These are phyloP conservation scores for Eucalyptus fibrosa DNA, from an alignment of 345 rosid species.

Conservation along the genomic window DNA sequence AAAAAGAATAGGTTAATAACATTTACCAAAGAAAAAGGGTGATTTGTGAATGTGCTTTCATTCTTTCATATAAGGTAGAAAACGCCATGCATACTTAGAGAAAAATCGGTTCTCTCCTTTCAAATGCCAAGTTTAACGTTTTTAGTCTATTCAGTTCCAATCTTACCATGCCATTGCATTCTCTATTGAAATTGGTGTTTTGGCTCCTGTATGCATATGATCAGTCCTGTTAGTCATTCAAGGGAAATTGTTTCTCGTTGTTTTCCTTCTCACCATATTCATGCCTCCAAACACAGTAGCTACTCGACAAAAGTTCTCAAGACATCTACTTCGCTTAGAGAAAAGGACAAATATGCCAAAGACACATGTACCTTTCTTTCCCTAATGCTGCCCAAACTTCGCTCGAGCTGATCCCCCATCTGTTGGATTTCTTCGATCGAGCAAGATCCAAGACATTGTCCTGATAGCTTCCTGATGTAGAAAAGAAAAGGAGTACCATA, in stretches of 20 bases:
- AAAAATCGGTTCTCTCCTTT: too few relatives aligned
- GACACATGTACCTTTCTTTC: conserved; percentile 33
- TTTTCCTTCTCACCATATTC: neutral
- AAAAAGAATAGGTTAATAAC: neutral
- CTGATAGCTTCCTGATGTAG: conserved; percentile 34
- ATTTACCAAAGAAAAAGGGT: neutral
- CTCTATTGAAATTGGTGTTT: neutral
- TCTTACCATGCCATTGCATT: neutral
- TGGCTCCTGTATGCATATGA: neutral
- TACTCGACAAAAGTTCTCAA: neutral
- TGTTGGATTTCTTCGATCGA: conserved; percentile 23
- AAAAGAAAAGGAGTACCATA: neutral
- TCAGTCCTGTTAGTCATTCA: neutral
- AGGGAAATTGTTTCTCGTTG: neutral
- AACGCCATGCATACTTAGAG: too few relatives aligned
- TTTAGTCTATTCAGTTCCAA: neutral
- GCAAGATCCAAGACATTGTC: conserved; percentile 29
- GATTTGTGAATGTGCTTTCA: neutral
- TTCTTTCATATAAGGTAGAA: neutral
- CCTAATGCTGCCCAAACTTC: conserved; percentile 34
- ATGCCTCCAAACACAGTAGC: neutral
- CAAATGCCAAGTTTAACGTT: neutral
- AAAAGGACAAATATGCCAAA: neutral
- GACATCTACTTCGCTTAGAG: neutral
- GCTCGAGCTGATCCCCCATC: conserved; percentile 24